phyloP scores from a whole-genome alignment of 257 asterid genomes.

The Ocimum tenuiflorum region DNA sequence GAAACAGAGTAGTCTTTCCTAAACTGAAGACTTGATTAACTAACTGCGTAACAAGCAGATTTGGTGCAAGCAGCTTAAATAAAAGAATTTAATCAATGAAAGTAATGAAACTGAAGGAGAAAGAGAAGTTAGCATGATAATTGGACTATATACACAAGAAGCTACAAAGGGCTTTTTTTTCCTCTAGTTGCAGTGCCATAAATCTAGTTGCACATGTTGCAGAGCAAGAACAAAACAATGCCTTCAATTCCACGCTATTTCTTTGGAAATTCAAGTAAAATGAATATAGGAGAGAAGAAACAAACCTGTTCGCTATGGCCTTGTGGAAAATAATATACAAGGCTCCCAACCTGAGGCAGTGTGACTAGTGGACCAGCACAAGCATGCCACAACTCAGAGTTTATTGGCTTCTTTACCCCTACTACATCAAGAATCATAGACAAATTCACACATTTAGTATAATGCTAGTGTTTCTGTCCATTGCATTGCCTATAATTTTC shows the following conservation, averaged over 20 bases:
- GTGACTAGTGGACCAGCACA: conserved; percentile 92
- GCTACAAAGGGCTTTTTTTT: neutral
- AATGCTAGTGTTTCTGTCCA: neutral
- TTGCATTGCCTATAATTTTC: neutral
- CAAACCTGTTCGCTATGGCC: conserved; percentile 91
- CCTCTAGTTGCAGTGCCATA: neutral
- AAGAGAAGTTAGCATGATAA: neutral
- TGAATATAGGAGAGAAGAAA: neutral
- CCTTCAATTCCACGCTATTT: neutral
- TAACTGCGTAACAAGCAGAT: neutral
- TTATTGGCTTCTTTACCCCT: conserved; percentile 58
- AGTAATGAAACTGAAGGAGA: neutral
- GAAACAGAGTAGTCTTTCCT: neutral
- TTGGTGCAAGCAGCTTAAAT: neutral
- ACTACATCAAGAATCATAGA: neutral
- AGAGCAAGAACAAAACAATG: neutral
- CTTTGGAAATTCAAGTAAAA: neutral
- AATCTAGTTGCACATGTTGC: neutral
- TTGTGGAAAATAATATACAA: conserved; percentile 82
- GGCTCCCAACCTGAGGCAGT: conserved; percentile 88
- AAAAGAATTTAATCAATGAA: neutral
- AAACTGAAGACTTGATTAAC: neutral
- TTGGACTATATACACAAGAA: neutral
- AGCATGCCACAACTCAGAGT: conserved; percentile 92
- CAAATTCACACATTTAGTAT: neutral